A percentile compares a stretch with the other conserved stretches of the same genome.
Evolutionary conservation across 345 rosid genomes (phyloP).

Genomic region (Corymbia maculata): DNA sequence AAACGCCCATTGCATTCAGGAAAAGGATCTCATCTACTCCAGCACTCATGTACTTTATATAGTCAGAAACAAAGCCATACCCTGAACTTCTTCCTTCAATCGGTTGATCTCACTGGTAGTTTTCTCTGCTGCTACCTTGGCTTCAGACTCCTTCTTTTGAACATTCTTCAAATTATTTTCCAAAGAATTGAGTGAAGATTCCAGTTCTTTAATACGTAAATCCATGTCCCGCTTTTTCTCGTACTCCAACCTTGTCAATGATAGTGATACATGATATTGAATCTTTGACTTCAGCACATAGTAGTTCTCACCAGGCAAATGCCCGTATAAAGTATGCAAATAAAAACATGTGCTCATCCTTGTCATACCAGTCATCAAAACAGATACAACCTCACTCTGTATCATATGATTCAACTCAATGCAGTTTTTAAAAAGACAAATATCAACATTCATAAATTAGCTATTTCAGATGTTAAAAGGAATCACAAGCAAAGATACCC

Average conservation of each 20-base stretch:
- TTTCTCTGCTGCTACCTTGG: constrained; percentile 49
- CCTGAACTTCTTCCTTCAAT: constrained; percentile 75
- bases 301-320: neutral
- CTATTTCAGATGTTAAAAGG: neutral
- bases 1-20: neutral
- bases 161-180: constrained; percentile 56
- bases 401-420: neutral
- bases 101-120: constrained; percentile 47
- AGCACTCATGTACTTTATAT: neutral
- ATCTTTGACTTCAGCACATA: neutral
- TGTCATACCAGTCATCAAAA: neutral
- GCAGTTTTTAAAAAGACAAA: neutral
- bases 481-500: neutral
- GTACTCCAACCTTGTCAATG: constrained; percentile 62
- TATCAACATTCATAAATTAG: neutral
- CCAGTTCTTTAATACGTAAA: constrained; percentile 70
- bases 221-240: constrained; percentile 91
- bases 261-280: neutral
- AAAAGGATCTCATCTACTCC: neutral
- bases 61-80: constrained; percentile 24
- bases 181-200: constrained; percentile 52
- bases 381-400: neutral
- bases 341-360: neutral
- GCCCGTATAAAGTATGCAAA: neutral
- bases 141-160: constrained; percentile 52